Conservation (phyloP, 441 rosid genomes). For the Rhodomyrtus psidioides region DNA sequence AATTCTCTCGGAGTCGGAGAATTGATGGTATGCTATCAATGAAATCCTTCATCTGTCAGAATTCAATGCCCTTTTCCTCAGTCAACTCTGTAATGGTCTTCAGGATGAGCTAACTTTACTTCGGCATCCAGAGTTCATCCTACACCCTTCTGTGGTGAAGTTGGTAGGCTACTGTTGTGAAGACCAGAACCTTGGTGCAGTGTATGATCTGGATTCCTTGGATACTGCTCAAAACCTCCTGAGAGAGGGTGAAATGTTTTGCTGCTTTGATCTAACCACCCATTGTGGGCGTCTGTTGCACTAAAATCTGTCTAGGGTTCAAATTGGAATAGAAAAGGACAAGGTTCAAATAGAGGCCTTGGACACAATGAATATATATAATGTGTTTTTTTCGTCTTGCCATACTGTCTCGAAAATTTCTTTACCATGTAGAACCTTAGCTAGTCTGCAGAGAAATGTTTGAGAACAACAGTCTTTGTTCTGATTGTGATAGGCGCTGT, state of each 20-base stretch:
- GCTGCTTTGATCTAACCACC: not conserved
- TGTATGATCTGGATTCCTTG: not conserved
- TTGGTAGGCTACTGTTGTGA: not conserved
- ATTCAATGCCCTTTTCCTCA: not conserved
- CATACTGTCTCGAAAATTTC: not conserved
- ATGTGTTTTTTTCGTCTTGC: not conserved
- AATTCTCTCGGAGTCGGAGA: not conserved
- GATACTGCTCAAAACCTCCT: not conserved
- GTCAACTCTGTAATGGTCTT: not conserved
- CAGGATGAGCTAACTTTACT: not conserved
- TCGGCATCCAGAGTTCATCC: not conserved
- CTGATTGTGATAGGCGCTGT: not conserved
- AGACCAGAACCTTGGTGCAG: not conserved
- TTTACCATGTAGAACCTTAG: not conserved
- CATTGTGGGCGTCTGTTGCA: not conserved
- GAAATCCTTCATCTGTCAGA: not conserved
- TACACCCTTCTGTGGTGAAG: not conserved
- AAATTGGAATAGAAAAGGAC: no score
- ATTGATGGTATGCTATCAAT: not conserved
- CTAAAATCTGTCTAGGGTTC: not conserved
- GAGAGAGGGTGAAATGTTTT: not conserved
- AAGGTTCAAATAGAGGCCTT: not conserved
- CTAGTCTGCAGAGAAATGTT: not conserved
- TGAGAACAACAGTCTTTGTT: not conserved
- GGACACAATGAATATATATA: not conserved